Base-by-base conservation (phyloP, 768 basidiomycete species). In the Mycena alexandri region DNA sequence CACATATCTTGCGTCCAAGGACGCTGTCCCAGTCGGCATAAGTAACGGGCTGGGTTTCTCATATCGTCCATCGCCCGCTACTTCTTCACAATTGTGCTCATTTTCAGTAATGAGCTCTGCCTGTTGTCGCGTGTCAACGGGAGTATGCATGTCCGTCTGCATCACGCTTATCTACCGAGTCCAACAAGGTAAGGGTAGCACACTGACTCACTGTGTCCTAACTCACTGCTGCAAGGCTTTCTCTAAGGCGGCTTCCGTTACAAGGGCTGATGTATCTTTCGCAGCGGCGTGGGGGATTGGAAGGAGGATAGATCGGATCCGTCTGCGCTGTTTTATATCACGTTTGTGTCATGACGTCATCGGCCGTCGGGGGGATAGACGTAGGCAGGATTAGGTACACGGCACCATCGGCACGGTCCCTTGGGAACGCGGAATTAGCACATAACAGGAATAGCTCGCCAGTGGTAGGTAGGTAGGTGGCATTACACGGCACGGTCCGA, bases 221-320 rank as follows among this genome's bases (percentile, higher is more conserved):
- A 50, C 48, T 50, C n/a, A n/a, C n/a, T 29, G 48, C 48, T 47
- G 46, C 46, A 47, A 47, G 21, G 48, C 48, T 50, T 50, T 50
- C 48, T 50, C 48, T 19, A 50, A 50, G 48, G 10, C 48, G 48
- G 24, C 48, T n/a, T 50, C 48, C 13, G 48, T 50, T 25, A n/a
- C 22, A 50, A 50, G 48, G 17, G 17, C 12, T 50, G 48, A n/a
- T n/a, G 48, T 50, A 50, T 50, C 48, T 50, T 50, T 12, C 48
- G 48, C 48, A 50, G 13, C 48, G 10, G 48, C 10, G 48, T n/a
- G 48, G 48, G 48, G 48, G 48, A 50, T 50, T 29, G 48, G 25
- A n/a, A n/a, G n/a, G 48, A 50, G 48, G 48, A 50, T 50, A 19
- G 48, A n/a, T n/a, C 17, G 17, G 17, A 50, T 12, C 48, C 48